Evolutionary conservation across 2,329 filamentous ascomycete species (phyloP).

Genomic region (Lasiodiplodia sp.): DNA sequence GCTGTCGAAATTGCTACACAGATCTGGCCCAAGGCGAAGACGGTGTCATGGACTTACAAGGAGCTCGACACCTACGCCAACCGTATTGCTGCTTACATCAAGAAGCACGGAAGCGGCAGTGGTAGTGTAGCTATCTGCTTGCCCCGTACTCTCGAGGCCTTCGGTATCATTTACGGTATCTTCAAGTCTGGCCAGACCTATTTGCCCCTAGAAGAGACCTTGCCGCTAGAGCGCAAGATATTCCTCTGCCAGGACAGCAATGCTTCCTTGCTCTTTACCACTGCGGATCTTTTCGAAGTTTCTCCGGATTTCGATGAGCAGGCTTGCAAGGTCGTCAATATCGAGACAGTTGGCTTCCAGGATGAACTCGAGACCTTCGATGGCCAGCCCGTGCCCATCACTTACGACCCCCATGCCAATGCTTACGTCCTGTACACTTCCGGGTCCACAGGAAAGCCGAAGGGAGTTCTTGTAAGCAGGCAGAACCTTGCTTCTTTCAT

Average conservation of each 20-base stretch:
- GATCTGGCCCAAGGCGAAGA: conserved; percentile 49
- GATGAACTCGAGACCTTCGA: conserved; percentile 15
- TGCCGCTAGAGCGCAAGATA: conserved; percentile 42
- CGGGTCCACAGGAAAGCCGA: conserved; percentile 96
- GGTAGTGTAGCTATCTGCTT: conserved; percentile 76
- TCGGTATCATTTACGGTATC: conserved; percentile 63
- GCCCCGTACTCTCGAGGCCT: conserved; percentile 79
- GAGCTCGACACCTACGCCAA: conserved; percentile 22
- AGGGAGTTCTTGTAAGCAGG: conserved; percentile 70
- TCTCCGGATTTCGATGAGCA: conserved; percentile 34
- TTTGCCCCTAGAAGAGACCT: conserved; percentile 47
- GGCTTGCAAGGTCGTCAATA: conserved; percentile 33
- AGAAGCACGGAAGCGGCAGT: conserved; percentile 42
- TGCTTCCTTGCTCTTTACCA: conserved; percentile 28
- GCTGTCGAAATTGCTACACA: conserved; percentile 74
- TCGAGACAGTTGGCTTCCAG: conserved; percentile 5
- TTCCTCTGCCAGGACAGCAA: conserved; percentile 43
- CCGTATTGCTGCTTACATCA: conserved; percentile 48
- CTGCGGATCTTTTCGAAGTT: conserved; percentile 29
- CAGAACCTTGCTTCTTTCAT: conserved; percentile 36
- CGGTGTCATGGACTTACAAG: conserved; percentile 53
- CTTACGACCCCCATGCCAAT: conserved; percentile 14
- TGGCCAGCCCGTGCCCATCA: neutral
- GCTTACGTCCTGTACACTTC: conserved; percentile 83
- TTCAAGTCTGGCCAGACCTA: conserved; percentile 48